phyloP scores from a whole-genome alignment of 2,329 filamentous ascomycete genomes.

The Lecanicillium sp. region DNA sequence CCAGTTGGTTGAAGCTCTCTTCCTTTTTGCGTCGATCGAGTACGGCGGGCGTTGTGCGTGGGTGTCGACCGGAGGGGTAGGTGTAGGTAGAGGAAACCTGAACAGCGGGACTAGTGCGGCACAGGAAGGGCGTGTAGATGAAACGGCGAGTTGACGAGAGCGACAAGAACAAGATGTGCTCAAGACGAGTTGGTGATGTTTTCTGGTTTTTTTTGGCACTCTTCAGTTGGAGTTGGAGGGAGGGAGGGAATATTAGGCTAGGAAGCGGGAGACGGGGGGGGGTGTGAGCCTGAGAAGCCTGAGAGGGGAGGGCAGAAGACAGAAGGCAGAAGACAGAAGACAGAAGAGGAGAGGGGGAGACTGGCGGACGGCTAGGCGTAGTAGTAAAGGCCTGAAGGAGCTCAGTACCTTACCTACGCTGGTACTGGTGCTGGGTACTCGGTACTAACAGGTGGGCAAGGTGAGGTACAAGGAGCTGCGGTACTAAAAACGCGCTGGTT shows the following conservation, averaged over 20 bases:
- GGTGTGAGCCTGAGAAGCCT: not conserved
- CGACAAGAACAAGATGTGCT: constrained; percentile 13
- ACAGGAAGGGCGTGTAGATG: not conserved
- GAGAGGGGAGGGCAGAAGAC: not conserved
- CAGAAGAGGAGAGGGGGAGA: too few relatives aligned
- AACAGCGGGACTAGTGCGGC: too few relatives aligned
- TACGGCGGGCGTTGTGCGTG: constrained; percentile 3
- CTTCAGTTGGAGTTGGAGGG: constrained; percentile 12
- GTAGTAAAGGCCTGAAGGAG: too few relatives aligned
- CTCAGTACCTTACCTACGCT: too few relatives aligned
- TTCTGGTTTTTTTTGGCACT: too few relatives aligned
- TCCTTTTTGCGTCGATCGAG: constrained; percentile 11
- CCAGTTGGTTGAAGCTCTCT: not conserved
- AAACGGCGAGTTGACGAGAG: constrained; percentile 6
- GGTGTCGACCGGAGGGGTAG: too few relatives aligned
- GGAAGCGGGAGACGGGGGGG: constrained; percentile 6
- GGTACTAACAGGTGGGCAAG: too few relatives aligned
- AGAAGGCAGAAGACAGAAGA: not conserved
- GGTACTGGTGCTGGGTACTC: too few relatives aligned
- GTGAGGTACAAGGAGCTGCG: too few relatives aligned
- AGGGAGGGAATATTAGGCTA: constrained; percentile 13
- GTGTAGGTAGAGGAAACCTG: too few relatives aligned
- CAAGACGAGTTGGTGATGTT: constrained; percentile 4
- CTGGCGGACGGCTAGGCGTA: not conserved
- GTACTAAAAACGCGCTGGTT: too few relatives aligned